Base-by-base conservation (phyloP, 1,284 basidiomycete species). In the Ganoderma boninense region DNA sequence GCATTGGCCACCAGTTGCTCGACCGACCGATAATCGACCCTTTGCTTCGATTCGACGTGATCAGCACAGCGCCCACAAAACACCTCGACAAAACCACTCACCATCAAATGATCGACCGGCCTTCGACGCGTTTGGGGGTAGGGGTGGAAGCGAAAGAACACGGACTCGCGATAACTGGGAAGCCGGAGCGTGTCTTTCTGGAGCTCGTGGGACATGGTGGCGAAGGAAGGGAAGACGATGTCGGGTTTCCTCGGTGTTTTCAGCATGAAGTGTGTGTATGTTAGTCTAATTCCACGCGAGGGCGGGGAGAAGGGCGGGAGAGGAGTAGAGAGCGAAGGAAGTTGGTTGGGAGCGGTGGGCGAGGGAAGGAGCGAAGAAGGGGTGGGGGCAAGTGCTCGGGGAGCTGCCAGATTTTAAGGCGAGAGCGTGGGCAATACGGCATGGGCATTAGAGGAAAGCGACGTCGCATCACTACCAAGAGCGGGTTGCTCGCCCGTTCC, bases 121-220 rank as follows among this genome's bases (percentile, higher is more conserved):
- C 64, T 68, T 10, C 57, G 35, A 29, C 65, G 65, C 11, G 54
- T 46, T 60, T 70, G 71, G 20, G 73, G 64, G 67, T 74, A 74
- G 3, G 73, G 73, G 49, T 74, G 73, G 67, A 64, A 74, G 4
- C 73, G 69, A 4, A 69, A 20, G 62, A 74, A 61, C 40, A 69
- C 56, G 69, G 68, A 69, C 46, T 72, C 73, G 38, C 73, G 73
- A 46, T 74, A 74, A 62, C 67, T 71, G 13, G 73, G 73, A 16
- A 74, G 71, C 10, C 71, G 68, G 38, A 73, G 54, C 14, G 68
- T 69, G 61, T 74, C 73, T 43, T 70, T 68, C 23, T 67, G 57
- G n/a, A 68, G 49, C 16, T 71, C 62, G 18, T 40, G 13, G 60
- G 69, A 68, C 68, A 70, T 68, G 54, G 67, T 61, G 29, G 71